A percentile compares a stretch with the other conserved stretches of the same genome.
phyloP scores from a whole-genome alignment of 345 rosid species.

The Kandelia obovata region DNA sequence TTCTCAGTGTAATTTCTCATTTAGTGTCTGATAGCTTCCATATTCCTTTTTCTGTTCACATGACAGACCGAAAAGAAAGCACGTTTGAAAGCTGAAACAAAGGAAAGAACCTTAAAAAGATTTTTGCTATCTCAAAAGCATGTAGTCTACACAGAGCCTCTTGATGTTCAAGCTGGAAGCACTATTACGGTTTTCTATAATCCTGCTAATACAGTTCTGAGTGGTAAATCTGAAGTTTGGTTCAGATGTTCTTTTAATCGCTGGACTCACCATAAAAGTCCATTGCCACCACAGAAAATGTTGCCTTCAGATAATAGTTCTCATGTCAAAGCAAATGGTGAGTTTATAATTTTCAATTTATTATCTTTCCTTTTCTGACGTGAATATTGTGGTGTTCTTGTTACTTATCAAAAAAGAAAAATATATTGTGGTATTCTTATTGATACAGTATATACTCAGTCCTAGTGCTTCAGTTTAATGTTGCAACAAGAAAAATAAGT shows the following conservation, averaged over 20 bases:
- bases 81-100: slow-evolving; percentile 64
- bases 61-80: slow-evolving; percentile 64
- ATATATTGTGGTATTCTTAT: background rate
- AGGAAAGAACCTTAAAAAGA: slow-evolving; percentile 64
- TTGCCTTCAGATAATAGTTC: slow-evolving; percentile 49
- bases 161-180: slow-evolving; percentile 75
- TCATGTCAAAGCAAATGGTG: slow-evolving; percentile 64
- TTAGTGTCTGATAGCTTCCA: slow-evolving; percentile 2
- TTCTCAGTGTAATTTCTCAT: background rate
- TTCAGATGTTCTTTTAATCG: slow-evolving; percentile 90
- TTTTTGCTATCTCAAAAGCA: slow-evolving; percentile 82
- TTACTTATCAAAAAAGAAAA: background rate
- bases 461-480: too few species aligned
- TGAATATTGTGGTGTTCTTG: background rate
- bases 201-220: slow-evolving; percentile 75
- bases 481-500: too few species aligned
- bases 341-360: slow-evolving; percentile 15
- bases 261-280: slow-evolving; percentile 77
- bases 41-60: slow-evolving; percentile 19
- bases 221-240: slow-evolving; percentile 85
- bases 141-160: slow-evolving; percentile 80
- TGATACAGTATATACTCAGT: background rate
- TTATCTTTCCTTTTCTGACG: background rate
- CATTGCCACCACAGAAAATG: slow-evolving; percentile 84
- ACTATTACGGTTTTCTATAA: slow-evolving; percentile 63